These are phyloP conservation scores for Solanum chmielewskii DNA, from an alignment of 257 asterid genomes.

Conservation along the genomic window DNA sequence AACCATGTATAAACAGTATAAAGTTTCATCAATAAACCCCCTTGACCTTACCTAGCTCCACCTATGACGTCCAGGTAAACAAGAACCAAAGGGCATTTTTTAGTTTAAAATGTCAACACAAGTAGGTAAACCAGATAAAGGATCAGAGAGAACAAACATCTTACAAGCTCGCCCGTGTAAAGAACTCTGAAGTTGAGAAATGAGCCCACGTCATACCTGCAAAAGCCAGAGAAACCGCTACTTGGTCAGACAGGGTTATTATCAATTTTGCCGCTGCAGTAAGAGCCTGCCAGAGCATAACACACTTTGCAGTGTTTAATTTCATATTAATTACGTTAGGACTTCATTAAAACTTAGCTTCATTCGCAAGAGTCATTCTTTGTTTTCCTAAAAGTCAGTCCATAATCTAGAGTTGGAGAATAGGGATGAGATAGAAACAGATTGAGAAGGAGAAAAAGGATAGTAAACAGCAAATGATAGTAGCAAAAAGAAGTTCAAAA, in stretches of 20 bases:
- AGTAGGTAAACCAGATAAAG: not conserved
- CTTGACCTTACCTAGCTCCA: not conserved
- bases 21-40: not conserved
- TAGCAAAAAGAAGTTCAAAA: not conserved
- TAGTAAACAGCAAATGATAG: not conserved
- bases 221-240: conserved; percentile 8
- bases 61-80: not conserved
- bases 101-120: not conserved
- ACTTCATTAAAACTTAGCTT: not conserved
- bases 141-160: conserved; percentile 9
- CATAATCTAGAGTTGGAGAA: not conserved
- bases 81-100: not conserved
- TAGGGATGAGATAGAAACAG: not conserved
- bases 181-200: conserved; percentile 59
- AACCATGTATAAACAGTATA: not conserved
- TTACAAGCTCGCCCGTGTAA: conserved; percentile 63
- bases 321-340: not conserved
- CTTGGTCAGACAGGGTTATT: not conserved
- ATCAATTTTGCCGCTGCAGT: not conserved
- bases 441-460: not conserved
- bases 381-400: not conserved
- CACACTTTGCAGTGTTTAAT: not conserved
- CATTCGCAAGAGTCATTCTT: not conserved
- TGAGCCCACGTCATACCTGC: conserved; percentile 80
- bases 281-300: not conserved